phyloP scores from a whole-genome alignment of 2,329 filamentous ascomycete species.

The Ampelomyces quisqualis region DNA sequence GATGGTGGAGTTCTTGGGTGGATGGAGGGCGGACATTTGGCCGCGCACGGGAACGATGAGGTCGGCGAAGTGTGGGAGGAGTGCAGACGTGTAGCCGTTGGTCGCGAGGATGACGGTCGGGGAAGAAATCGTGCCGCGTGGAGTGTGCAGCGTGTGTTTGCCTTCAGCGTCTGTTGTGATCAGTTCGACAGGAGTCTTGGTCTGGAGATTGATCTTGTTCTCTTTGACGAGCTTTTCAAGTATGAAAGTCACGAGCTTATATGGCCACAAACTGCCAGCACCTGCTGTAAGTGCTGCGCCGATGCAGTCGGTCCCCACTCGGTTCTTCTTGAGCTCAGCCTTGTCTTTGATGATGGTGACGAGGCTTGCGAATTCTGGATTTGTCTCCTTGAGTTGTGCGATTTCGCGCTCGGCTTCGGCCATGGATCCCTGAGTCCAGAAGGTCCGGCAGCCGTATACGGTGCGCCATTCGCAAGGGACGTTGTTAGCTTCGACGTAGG shows the following conservation, averaged over 20 bases:
- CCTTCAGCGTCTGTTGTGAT: conserved; percentile 25
- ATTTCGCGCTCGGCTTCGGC: conserved; percentile 55
- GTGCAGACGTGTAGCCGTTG: conserved; percentile 78
- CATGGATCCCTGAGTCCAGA: conserved; percentile 60
- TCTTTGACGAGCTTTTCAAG: conserved; percentile 60
- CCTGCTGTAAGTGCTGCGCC: conserved; percentile 65
- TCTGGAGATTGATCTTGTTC: conserved; percentile 68
- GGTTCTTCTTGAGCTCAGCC: conserved; percentile 53
- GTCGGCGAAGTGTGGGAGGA: conserved; percentile 68
- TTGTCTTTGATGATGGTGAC: conserved; percentile 46
- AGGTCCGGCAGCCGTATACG: conserved; percentile 64
- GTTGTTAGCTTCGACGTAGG: conserved; percentile 57
- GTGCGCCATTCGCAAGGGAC: conserved; percentile 71
- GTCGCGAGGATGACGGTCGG: conserved; percentile 72
- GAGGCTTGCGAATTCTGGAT: conserved; percentile 58
- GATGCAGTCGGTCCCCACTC: conserved; percentile 50
- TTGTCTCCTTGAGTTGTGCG: conserved; percentile 49
- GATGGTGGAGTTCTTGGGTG: conserved; percentile 50
- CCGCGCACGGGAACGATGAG: conserved; percentile 77
- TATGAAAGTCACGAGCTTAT: conserved; percentile 76
- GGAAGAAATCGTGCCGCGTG: conserved; percentile 65
- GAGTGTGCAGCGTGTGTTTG: conserved; percentile 65
- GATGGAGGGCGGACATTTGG: conserved; percentile 67
- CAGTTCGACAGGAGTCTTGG: conserved; percentile 62
- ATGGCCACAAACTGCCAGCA: conserved; percentile 76